Evolutionary conservation across 108 stramenopile genomes (phyloP).

Genomic region (Parietichytrium sp.): DNA sequence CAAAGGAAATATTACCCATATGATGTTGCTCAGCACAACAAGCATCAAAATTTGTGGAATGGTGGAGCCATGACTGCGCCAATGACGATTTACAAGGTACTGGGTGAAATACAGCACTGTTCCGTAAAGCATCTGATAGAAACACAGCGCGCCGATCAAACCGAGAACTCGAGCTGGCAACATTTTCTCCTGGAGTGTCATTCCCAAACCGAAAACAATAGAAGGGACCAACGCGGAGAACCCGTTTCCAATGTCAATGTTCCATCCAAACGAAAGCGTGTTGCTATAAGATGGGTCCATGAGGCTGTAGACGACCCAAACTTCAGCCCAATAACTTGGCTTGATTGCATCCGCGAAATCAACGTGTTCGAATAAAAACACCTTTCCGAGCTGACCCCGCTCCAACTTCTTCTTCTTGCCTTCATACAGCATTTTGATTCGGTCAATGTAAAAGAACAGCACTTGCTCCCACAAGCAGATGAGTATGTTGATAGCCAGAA

Average conservation of each 20-base stretch:
- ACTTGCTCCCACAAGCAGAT: conserved; percentile 58
- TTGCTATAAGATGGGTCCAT: conserved; percentile 53
- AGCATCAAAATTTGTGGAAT: conserved; percentile 12
- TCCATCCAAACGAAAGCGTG: conserved; percentile 47
- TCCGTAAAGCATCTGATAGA: conserved; percentile 45
- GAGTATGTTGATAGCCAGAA: conserved; percentile 50
- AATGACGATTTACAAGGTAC: neutral
- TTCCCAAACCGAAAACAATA: conserved; percentile 39
- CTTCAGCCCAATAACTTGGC: conserved; percentile 50
- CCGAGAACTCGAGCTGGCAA: conserved; percentile 37
- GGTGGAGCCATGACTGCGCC: neutral
- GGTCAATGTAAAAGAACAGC: conserved; percentile 48
- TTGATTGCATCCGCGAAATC: conserved; percentile 40
- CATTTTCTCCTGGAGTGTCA: conserved; percentile 11
- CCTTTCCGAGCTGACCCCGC: neutral
- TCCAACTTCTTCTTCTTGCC: conserved; percentile 45
- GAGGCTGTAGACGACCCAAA: conserved; percentile 57
- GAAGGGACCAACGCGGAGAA: conserved; percentile 50
- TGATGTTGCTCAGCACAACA: conserved; percentile 36
- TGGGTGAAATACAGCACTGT: conserved; percentile 43
- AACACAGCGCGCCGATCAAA: neutral
- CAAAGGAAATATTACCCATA: conserved; percentile 41
- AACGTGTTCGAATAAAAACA: conserved; percentile 41
- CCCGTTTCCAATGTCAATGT: conserved; percentile 57
- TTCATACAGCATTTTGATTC: conserved; percentile 39